These are phyloP conservation scores for Astrothelium macrocarpum DNA, from an alignment of 495 filamentous ascomycete genomes.

Conservation along the genomic window DNA sequence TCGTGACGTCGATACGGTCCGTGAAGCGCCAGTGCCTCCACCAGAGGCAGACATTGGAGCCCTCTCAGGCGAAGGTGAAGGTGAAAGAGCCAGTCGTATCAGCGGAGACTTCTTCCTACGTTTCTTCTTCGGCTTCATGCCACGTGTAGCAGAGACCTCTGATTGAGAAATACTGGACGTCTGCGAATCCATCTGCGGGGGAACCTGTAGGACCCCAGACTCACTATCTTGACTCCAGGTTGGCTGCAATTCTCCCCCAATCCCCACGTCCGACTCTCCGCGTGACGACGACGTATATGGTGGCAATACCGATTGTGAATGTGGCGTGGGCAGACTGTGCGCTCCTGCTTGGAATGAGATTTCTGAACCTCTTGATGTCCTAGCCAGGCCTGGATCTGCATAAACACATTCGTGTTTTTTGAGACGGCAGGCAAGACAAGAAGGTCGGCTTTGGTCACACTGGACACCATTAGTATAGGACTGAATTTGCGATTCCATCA, in stretches of 20 bases:
- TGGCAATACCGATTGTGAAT: too few relatives aligned
- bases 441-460: not conserved
- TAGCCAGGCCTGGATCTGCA: not conserved
- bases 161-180: not conserved
- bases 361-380: not conserved
- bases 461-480: not conserved
- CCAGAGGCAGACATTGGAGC: not conserved
- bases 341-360: too few relatives aligned
- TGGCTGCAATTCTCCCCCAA: not conserved
- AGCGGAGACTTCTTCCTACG: not conserved
- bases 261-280: not conserved
- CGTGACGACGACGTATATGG: too few relatives aligned
- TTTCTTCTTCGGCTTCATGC: not conserved
- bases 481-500: not conserved
- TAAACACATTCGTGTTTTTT: not conserved
- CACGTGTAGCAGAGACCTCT: not conserved
- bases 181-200: not conserved
- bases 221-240: not conserved
- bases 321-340: too few relatives aligned
- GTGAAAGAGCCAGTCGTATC: not conserved
- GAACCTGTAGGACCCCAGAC: not conserved
- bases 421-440: not conserved
- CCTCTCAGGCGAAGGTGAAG: not conserved
- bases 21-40: not conserved
- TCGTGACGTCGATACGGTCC: not conserved